Evolutionary conservation across 148 eudicot genomes (phyloP).

Genomic region (Vaccinium vitisidaea): DNA sequence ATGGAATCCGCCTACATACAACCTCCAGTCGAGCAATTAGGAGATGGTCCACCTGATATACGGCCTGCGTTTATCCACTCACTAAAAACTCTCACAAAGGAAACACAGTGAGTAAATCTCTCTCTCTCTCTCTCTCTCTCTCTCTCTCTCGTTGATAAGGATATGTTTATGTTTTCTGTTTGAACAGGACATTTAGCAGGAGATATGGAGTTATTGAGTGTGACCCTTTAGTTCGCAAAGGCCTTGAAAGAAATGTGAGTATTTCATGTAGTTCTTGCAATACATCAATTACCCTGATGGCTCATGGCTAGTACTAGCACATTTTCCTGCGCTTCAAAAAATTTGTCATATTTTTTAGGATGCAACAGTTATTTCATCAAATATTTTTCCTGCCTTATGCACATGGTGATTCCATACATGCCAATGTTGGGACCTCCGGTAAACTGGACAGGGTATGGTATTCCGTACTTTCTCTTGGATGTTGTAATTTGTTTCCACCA

Average conservation of each 20-base stretch:
- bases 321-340: not conserved
- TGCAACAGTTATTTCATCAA: not conserved
- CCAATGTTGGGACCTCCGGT: conserved; percentile 94
- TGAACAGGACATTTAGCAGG: conserved; percentile 19
- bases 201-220: conserved; percentile 81
- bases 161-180: too few species aligned
- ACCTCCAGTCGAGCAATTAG: too few species aligned
- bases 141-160: too few species aligned
- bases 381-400: conserved; percentile 14
- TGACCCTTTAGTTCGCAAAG: conserved; percentile 66
- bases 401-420: conserved; percentile 95
- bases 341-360: not conserved
- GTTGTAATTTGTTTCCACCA: not conserved
- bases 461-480: not conserved
- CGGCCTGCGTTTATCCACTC: too few species aligned
- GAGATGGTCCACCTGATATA: too few species aligned
- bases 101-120: conserved; percentile 17
- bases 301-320: not conserved
- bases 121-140: not conserved
- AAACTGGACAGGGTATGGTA: conserved; percentile 78
- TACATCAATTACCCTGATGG: not conserved
- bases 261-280: conserved; percentile 1
- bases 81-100: too few species aligned
- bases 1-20: too few species aligned
- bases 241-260: conserved; percentile 83